Evolutionary conservation across 495 filamentous ascomycete genomes (phyloP).

Genomic region (Daldinia caldariorum): DNA sequence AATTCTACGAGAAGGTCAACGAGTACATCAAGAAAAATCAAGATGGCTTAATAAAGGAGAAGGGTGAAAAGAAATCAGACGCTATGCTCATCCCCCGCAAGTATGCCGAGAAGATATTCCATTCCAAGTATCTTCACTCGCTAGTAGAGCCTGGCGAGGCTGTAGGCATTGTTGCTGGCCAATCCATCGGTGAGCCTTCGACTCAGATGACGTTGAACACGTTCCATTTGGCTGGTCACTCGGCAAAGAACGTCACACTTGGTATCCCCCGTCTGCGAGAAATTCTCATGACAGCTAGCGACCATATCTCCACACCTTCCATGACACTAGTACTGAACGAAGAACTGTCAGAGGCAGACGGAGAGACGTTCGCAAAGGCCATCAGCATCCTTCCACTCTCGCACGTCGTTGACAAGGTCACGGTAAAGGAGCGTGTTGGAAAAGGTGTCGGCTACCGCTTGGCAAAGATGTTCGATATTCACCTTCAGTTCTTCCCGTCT

Average conservation of each 20-base stretch:
- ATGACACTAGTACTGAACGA: conserved; percentile 87
- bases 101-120: conserved; percentile 81
- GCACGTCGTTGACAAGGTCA: conserved; percentile 85
- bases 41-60: conserved; percentile 79
- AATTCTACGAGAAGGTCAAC: conserved; percentile 69
- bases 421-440: conserved; percentile 79
- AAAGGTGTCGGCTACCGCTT: conserved; percentile 68
- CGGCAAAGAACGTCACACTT: conserved; percentile 97
- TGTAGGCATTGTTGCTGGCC: conserved; percentile 96
- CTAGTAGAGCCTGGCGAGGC: conserved; percentile 96
- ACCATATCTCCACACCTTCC: conserved; percentile 84
- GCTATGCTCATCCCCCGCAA: conserved; percentile 66
- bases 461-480: conserved; percentile 85
- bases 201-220: conserved; percentile 99
- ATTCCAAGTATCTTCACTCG: conserved; percentile 92
- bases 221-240: conserved; percentile 99
- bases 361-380: conserved; percentile 85
- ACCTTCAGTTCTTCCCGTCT: conserved; percentile 82
- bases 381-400: conserved; percentile 89
- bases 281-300: conserved; percentile 97
- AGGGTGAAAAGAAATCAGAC: conserved; percentile 63
- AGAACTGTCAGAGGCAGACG: conserved; percentile 73
- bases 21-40: conserved; percentile 81
- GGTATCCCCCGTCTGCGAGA: conserved; percentile 97
- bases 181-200: conserved; percentile 95